These are phyloP conservation scores for Insectozyma bohioensis DNA, from an alignment of 1,139 yeast species.

Conservation along the genomic window DNA sequence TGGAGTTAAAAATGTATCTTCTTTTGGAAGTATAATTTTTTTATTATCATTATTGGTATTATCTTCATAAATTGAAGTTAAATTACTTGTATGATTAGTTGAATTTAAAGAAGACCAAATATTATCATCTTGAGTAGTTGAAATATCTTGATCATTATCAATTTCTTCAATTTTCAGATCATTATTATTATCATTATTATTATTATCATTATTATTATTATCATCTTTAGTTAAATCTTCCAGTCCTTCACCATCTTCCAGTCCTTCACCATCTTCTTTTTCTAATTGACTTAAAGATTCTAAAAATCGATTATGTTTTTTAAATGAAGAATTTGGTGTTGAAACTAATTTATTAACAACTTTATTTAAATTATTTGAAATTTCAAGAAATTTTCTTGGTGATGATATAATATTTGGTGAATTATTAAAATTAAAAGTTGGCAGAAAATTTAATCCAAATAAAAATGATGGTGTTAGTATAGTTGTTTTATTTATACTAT, in stretches of 20 bases:
- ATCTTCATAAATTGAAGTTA: slow-evolving; percentile 32
- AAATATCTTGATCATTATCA: slow-evolving; percentile 1
- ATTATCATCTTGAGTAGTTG: slow-evolving; percentile 22
- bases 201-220: not conserved
- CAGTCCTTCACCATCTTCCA: slow-evolving; percentile 1
- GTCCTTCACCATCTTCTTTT: not conserved
- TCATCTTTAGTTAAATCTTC: not conserved
- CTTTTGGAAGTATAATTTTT: slow-evolving; percentile 1
- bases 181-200: not conserved
- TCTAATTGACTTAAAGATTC: slow-evolving; percentile 9
- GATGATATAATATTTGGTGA: slow-evolving; percentile 33
- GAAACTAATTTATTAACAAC: slow-evolving; percentile 8
- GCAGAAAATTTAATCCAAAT: slow-evolving; percentile 46
- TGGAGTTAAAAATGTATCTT: slow-evolving; percentile 33
- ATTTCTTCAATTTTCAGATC: slow-evolving; percentile 3
- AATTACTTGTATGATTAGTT: slow-evolving; percentile 22
- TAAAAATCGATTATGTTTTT: slow-evolving; percentile 9
- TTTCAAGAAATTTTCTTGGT: slow-evolving; percentile 36
- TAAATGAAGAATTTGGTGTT: slow-evolving; percentile 3
- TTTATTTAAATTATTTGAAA: slow-evolving; percentile 20
- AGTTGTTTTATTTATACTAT: slow-evolving; percentile 1
- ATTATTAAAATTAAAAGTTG: slow-evolving; percentile 42
- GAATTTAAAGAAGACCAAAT: slow-evolving; percentile 35
- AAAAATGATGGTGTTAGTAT: slow-evolving; percentile 36
- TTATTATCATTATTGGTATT: slow-evolving; percentile 9